A percentile compares a stretch with the other conserved stretches of the same genome.
These are phyloP conservation scores for Auriscalpium microsporum DNA, from an alignment of 768 basidiomycete species.

Conservation along the genomic window DNA sequence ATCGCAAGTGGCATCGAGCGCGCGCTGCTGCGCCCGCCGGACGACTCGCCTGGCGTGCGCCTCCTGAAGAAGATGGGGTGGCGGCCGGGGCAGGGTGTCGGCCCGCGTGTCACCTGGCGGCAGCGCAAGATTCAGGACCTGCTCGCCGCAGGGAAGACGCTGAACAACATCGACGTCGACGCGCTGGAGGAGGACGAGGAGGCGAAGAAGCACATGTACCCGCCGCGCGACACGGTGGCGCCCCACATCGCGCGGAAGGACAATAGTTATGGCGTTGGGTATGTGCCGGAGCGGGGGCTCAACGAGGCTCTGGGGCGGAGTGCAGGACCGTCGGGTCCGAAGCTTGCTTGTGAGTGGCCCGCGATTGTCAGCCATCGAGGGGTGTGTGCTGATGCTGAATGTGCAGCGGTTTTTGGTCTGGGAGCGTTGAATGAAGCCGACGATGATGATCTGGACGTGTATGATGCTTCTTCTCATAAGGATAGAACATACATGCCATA, in stretches of 20 bases:
- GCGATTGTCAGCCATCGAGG: background rate
- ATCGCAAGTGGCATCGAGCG: conserved; percentile 54
- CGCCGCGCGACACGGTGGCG: conserved; percentile 70
- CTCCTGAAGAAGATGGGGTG: conserved; percentile 96
- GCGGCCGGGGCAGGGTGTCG: conserved; percentile 87
- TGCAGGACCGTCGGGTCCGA: conserved; percentile 34
- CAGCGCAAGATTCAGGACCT: conserved; percentile 68
- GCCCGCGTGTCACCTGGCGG: conserved; percentile 74
- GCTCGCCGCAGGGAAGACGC: conserved; percentile 28
- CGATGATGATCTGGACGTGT: conserved; percentile 84
- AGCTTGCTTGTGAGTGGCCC: conserved; percentile 42
- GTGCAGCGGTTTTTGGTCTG: conserved; percentile 74
- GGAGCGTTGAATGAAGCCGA: conserved; percentile 91
- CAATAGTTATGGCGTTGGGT: conserved; percentile 76
- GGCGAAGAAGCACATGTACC: conserved; percentile 79
- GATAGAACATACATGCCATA: conserved; percentile 51
- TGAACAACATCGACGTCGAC: conserved; percentile 25
- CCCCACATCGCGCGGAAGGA: conserved; percentile 60
- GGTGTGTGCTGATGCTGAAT: background rate
- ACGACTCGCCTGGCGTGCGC: conserved; percentile 74
- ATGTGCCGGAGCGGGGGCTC: conserved; percentile 54
- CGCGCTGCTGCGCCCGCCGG: conserved; percentile 63
- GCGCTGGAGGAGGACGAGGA: conserved; percentile 57
- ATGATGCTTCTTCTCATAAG: conserved; percentile 38
- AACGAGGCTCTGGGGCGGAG: conserved; percentile 46